Percentiles rank a stretch among this genome's conserved stretches.
Evolutionary conservation across 306 rosid species (phyloP).

Genomic region (Biancaea sappan): DNA sequence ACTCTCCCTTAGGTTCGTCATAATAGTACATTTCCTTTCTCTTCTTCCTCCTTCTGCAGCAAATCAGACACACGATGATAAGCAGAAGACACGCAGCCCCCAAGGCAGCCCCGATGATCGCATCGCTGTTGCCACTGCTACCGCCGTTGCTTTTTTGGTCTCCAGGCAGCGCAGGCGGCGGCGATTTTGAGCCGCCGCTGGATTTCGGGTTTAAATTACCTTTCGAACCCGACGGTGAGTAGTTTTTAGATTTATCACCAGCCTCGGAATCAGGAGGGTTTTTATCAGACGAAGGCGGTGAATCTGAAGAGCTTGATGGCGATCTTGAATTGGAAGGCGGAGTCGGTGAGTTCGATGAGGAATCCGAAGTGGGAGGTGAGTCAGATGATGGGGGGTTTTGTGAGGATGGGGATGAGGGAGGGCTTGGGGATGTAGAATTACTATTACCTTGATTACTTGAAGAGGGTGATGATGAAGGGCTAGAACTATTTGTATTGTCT

Average conservation of each 20-base stretch:
- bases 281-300: background rate
- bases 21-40: slow-evolving; percentile 60
- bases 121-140: background rate
- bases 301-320: too few relatives aligned
- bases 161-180: background rate
- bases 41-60: slow-evolving; percentile 53
- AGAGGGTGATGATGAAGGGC: too few relatives aligned
- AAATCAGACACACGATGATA: slow-evolving; percentile 43
- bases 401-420: slow-evolving; percentile 17
- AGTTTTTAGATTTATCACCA: background rate
- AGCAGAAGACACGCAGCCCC: slow-evolving; percentile 54
- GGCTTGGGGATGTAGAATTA: background rate
- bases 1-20: slow-evolving; percentile 54
- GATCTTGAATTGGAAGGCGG: background rate
- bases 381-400: background rate
- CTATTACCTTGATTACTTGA: too few relatives aligned
- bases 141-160: background rate
- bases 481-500: background rate
- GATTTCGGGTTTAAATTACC: background rate
- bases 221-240: too few relatives aligned
- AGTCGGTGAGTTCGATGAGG: too few relatives aligned
- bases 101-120: slow-evolving; percentile 50
- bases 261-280: background rate
- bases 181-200: background rate
- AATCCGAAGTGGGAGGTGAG: slow-evolving; percentile 10